Evolutionary conservation across 345 rosid species (phyloP), one percentile per base, ranked within the genome.

Genomic region (Rhizophora apiculata): DNA sequence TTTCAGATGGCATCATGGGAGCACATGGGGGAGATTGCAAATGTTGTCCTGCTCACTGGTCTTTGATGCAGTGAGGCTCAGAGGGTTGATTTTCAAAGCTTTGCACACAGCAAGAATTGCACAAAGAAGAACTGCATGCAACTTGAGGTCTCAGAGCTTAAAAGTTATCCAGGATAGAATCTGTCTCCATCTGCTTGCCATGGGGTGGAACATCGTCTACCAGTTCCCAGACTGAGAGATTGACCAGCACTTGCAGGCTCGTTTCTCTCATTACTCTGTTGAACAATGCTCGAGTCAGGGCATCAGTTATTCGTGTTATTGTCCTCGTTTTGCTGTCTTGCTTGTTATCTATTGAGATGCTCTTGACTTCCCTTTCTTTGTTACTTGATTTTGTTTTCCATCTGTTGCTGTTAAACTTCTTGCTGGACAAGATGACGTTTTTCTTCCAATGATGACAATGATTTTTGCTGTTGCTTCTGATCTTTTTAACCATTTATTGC

Each of bases 141-240:
- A 78, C 91, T 95, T 0, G 90, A 77, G 85, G 88, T 95, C 81
- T 83, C 99, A 6, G 99, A 92, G 82, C 82, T 95, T 80, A 92
- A 90, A 82, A 92, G 39, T 84, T 95, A 92, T 64, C 94, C 93
- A 91, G 64, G 99, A 95, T 68, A 74, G 89, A 67, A 95, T 97
- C 68, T 95, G 88, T 76, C 90, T 95, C n/a, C 92, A 95, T 76
- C 78, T 95, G 84, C 80, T 95, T 61, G 99, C 99, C 26, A 90
- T 92, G 99, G 99, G 99, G 1, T 92, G 99, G 98, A 92, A 92
- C 80, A 90, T 95, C 30, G 98, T 92, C 57, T 95, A 92, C 57
- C 99, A 92, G 78, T 92, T 95, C 67, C 19, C 99, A 92, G 80
- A 86, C 79, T 73, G 99, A 95, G 99, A 95, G 89, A 95, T 95